These are phyloP conservation scores for Scheffersomyces coipomensis DNA, from an alignment of 805 yeast species.

Conservation along the genomic window DNA sequence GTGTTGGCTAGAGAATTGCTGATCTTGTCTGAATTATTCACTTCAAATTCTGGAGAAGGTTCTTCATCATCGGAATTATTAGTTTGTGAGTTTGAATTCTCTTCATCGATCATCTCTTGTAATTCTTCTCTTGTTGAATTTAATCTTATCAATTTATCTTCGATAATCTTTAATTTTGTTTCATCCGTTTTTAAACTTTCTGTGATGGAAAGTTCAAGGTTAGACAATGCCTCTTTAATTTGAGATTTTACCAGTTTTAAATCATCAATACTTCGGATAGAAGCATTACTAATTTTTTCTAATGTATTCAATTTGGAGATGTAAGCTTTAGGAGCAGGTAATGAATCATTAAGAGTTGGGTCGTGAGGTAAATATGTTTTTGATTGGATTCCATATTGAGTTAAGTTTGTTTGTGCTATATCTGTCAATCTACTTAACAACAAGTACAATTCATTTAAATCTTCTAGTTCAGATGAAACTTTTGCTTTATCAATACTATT, in stretches of 20 bases:
- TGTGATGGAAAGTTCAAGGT: slow-evolving; percentile 10
- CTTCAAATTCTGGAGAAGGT: slow-evolving; percentile 27
- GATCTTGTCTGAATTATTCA: not conserved
- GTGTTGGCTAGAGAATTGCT: too few relatives aligned
- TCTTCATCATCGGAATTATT: slow-evolving; percentile 17
- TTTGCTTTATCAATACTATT: not conserved
- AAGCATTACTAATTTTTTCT: slow-evolving; percentile 34
- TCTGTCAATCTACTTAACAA: slow-evolving; percentile 26
- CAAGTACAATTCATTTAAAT: slow-evolving; percentile 27
- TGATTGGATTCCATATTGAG: slow-evolving; percentile 38
- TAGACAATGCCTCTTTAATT: slow-evolving; percentile 22
- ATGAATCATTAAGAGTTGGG: slow-evolving; percentile 30
- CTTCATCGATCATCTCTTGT: slow-evolving; percentile 20
- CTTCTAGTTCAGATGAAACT: slow-evolving; percentile 29
- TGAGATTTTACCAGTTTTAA: slow-evolving; percentile 24
- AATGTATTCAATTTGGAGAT: slow-evolving; percentile 36
- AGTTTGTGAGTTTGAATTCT: slow-evolving; percentile 6
- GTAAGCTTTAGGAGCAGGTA: slow-evolving; percentile 38
- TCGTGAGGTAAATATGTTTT: slow-evolving; percentile 34
- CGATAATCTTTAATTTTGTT: slow-evolving; percentile 25
- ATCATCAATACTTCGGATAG: slow-evolving; percentile 30
- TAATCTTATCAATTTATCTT: slow-evolving; percentile 24
- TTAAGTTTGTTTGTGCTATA: slow-evolving; percentile 30
- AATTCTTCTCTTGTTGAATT: slow-evolving; percentile 30
- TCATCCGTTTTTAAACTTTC: slow-evolving; percentile 32